Evolutionary conservation across 345 rosid species (phyloP).

Genomic region (Citrus reticulata): DNA sequence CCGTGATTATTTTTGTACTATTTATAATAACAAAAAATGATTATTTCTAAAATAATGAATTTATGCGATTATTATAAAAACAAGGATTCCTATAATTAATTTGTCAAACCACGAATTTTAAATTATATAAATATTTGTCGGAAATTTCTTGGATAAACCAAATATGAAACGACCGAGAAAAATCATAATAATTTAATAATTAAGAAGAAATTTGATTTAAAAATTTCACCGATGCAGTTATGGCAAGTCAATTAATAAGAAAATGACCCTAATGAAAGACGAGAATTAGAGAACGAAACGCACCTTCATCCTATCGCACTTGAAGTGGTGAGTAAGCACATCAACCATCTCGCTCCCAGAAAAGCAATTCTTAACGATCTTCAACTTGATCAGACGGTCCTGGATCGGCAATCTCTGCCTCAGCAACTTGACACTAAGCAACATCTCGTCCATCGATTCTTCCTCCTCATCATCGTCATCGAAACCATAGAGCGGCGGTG

Average conservation of each 20-base stretch:
- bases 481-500: conserved; percentile 54
- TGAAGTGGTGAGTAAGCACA: conserved; percentile 54
- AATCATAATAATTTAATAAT: too few species aligned
- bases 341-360: conserved; percentile 76
- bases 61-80: too few species aligned
- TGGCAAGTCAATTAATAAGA: not conserved
- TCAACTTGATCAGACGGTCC: conserved; percentile 86
- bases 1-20: too few species aligned
- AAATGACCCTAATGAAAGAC: not conserved
- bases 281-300: not conserved
- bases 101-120: too few species aligned
- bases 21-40: too few species aligned
- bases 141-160: too few species aligned
- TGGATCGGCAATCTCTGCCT: conserved; percentile 72
- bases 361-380: conserved; percentile 82
- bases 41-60: too few species aligned
- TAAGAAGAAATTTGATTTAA: too few species aligned
- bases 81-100: too few species aligned
- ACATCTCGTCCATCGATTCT: conserved; percentile 41
- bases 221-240: too few species aligned
- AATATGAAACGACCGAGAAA: too few species aligned
- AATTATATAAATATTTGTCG: too few species aligned
- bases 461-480: conserved; percentile 53
- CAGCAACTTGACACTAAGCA: conserved; percentile 44
- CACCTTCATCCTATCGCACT: conserved; percentile 79